These are phyloP conservation scores for Uronychia binucleata DNA, from an alignment of 73 alveolate species.

Conservation along the genomic window DNA sequence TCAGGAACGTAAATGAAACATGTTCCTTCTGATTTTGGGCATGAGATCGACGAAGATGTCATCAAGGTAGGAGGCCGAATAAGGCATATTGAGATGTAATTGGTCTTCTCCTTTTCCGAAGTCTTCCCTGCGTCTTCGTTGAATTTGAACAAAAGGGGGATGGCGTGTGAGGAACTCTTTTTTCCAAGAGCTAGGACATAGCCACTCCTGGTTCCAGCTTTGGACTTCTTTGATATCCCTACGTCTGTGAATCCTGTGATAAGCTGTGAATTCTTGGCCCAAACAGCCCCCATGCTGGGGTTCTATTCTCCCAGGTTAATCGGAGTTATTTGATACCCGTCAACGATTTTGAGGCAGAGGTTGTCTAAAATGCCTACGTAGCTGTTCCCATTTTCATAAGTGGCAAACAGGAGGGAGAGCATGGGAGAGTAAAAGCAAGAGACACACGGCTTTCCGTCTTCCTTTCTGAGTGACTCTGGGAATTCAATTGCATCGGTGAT, in stretches of 20 bases:
- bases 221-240: background rate
- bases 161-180: background rate
- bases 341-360: background rate
- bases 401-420: background rate
- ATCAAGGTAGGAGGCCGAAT: background rate
- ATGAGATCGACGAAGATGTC: background rate
- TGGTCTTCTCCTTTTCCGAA: background rate
- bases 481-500: slow-evolving; percentile 1
- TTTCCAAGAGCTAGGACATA: background rate
- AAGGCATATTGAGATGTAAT: no score
- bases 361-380: background rate
- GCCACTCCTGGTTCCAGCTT: background rate
- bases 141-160: background rate
- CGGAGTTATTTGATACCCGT: background rate
- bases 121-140: background rate
- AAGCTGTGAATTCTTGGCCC: background rate
- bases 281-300: background rate
- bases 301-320: background rate
- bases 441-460: background rate
- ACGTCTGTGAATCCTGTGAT: background rate
- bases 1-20: background rate
- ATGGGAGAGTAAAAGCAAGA: background rate
- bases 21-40: background rate
- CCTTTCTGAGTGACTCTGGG: background rate
- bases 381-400: background rate